Evolutionary conservation across 1,284 basidiomycete species (phyloP).

Genomic region (Moesziomyces globuligerus): DNA sequence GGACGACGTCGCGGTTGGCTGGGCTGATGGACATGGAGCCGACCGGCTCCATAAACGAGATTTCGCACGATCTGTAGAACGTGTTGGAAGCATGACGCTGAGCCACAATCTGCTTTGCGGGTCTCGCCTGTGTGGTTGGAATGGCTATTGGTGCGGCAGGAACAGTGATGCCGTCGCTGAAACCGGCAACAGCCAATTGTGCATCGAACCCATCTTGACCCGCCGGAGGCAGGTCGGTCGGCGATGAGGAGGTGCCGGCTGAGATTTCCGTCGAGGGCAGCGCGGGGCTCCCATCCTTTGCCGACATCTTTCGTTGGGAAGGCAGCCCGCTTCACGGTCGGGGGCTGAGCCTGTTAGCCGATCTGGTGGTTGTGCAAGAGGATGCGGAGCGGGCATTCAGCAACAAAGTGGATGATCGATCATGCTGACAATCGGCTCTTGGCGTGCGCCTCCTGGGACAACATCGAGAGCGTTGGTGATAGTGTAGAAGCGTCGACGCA

Average conservation of each 20-base stretch:
- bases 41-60: conserved; percentile 59
- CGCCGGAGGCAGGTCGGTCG: conserved; percentile 23
- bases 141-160: conserved; percentile 26
- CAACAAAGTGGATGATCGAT: no score
- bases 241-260: conserved; percentile 16
- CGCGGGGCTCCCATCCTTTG: conserved; percentile 22
- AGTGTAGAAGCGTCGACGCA: no score
- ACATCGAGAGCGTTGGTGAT: no score
- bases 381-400: no score
- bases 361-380: no score
- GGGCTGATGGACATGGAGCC: conserved; percentile 66
- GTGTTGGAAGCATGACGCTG: conserved; percentile 45
- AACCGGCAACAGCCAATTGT: conserved; percentile 26
- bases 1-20: conserved; percentile 64
- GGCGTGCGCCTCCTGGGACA: no score
- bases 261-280: conserved; percentile 40
- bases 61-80: conserved; percentile 48
- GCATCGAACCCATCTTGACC: conserved; percentile 42
- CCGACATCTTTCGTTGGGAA: conserved; percentile 15
- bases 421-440: no score
- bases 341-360: no score
- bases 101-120: conserved; percentile 19
- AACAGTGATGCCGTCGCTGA: conserved; percentile 4
- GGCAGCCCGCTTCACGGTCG: no score
- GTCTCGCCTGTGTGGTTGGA: conserved; percentile 10